Percentiles rank a stretch among this genome's conserved stretches.
phyloP scores from a whole-genome alignment of 2,329 filamentous ascomycete species.

The Cercospora zeina region DNA sequence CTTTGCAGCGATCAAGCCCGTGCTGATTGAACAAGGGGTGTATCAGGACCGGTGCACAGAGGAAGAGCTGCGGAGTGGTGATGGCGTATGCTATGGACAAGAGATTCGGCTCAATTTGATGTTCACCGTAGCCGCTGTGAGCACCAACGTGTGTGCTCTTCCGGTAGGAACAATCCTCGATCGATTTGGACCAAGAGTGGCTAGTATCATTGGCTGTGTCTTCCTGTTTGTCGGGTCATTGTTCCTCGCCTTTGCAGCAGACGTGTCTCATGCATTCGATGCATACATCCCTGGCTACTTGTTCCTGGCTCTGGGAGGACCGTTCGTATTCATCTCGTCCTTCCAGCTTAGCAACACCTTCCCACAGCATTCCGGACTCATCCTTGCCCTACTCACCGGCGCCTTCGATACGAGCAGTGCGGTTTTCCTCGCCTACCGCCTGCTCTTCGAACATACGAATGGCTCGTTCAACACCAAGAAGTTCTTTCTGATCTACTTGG shows the following conservation, averaged over 20 bases:
- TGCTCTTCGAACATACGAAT: constrained; percentile 49
- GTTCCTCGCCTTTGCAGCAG: constrained; percentile 67
- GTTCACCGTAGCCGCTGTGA: constrained; percentile 87
- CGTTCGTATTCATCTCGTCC: constrained; percentile 54
- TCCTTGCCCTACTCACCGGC: constrained; percentile 53
- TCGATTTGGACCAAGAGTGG: constrained; percentile 74
- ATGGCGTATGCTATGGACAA: constrained; percentile 59
- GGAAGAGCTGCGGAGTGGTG: constrained; percentile 52
- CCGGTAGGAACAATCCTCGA: constrained; percentile 85
- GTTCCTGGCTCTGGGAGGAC: constrained; percentile 52
- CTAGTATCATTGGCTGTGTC: constrained; percentile 68
- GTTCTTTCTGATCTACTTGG: constrained; percentile 53
- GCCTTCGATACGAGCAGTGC: constrained; percentile 54
- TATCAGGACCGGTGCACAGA: constrained; percentile 65
- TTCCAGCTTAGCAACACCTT: constrained; percentile 56
- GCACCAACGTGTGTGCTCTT: constrained; percentile 81
- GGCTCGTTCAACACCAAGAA: constrained; percentile 48
- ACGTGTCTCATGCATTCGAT: constrained; percentile 63
- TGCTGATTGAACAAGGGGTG: constrained; percentile 71
- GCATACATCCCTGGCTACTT: constrained; percentile 57
- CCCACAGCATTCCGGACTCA: constrained; percentile 52
- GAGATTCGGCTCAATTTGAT: constrained; percentile 74
- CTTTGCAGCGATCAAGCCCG: constrained; percentile 80
- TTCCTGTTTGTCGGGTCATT: constrained; percentile 70
- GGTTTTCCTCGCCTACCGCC: constrained; percentile 51